A percentile compares a stretch with the other conserved stretches of the same genome.
These are phyloP conservation scores for Phialocephala sp. DNA, from an alignment of 2,329 filamentous ascomycete genomes.

Conservation along the genomic window DNA sequence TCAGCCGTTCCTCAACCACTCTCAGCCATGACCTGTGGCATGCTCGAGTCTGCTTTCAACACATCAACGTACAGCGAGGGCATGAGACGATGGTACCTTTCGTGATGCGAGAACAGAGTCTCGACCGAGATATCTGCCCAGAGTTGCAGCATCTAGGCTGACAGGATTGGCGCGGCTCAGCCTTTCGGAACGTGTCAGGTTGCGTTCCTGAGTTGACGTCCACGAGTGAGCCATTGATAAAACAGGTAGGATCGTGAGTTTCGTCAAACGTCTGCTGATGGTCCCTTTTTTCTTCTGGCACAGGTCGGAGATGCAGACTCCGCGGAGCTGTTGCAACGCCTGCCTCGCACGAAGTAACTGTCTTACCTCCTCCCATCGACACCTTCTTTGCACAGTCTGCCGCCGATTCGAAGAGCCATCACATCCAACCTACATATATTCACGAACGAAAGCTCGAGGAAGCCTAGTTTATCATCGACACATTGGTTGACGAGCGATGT, in stretches of 20 bases:
- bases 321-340: neutral
- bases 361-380: neutral
- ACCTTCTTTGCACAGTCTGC: neutral
- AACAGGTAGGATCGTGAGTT: neutral
- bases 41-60: conserved; percentile 8
- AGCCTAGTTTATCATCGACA: neutral
- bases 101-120: neutral
- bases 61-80: neutral
- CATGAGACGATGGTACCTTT: conserved; percentile 4
- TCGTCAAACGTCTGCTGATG: neutral
- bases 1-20: no score
- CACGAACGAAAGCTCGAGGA: neutral
- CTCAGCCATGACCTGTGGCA: neutral
- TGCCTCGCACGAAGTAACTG: neutral
- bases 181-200: neutral
- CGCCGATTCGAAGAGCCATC: neutral
- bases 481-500: neutral
- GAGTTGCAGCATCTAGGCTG: neutral
- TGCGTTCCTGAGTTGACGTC: neutral
- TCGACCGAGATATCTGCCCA: neutral
- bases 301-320: neutral
- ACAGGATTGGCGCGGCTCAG: neutral
- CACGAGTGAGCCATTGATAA: neutral
- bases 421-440: neutral
- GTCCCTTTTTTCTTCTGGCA: neutral